Conservation (phyloP, 805 yeast genomes). For the Wickerhamomyces xylosicus region DNA sequence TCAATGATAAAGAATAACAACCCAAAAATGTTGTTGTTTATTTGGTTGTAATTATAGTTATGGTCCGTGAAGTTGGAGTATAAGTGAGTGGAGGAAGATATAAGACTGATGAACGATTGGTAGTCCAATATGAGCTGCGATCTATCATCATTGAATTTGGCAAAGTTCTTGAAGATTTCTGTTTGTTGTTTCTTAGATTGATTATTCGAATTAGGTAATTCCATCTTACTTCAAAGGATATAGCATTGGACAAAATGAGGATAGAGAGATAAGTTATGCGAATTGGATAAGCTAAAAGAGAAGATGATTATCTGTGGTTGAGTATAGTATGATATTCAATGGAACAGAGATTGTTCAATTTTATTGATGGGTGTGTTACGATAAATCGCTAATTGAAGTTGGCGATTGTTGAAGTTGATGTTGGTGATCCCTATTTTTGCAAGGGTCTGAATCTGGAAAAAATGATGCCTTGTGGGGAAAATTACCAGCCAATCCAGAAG, state of each 20-base stretch:
- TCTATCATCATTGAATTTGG: constrained; percentile 24
- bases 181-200: constrained; percentile 28
- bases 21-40: constrained; percentile 51
- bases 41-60: constrained; percentile 34
- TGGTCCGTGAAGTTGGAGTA: constrained; percentile 13
- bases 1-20: constrained; percentile 79
- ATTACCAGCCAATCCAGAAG: background rate
- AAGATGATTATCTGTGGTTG: no score
- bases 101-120: constrained; percentile 25
- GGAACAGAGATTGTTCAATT: no score
- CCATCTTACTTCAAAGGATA: constrained; percentile 18
- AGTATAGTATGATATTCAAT: no score
- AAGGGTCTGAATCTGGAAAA: no score
- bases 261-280: no score
- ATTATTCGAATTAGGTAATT: constrained; percentile 24
- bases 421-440: no score
- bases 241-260: background rate
- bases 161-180: constrained; percentile 33
- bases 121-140: constrained; percentile 24
- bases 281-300: no score
- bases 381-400: no score
- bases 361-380: no score
- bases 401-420: no score
- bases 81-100: constrained; percentile 18
- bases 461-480: no score